phyloP scores from a whole-genome alignment of 2,329 filamentous ascomycete genomes.

The Exophiala aquamarina region DNA sequence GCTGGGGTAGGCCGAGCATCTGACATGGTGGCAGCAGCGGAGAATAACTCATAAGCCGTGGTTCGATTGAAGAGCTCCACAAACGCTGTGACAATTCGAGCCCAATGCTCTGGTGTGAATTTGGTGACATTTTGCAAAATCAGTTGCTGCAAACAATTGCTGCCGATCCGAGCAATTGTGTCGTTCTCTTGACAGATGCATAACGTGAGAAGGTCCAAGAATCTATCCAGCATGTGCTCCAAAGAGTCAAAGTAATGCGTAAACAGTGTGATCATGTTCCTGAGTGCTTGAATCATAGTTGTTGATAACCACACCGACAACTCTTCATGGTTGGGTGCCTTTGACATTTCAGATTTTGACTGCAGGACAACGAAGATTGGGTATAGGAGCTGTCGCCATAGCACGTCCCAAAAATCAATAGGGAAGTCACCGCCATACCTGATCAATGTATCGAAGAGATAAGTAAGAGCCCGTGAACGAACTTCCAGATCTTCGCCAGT shows the following conservation, averaged over 20 bases:
- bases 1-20: slow-evolving; percentile 27
- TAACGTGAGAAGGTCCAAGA: slow-evolving; percentile 86
- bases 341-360: slow-evolving; percentile 93
- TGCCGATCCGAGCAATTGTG: slow-evolving; percentile 94
- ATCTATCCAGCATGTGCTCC: slow-evolving; percentile 98
- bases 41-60: slow-evolving; percentile 93
- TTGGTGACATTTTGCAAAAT: slow-evolving; percentile 96
- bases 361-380: slow-evolving; percentile 98
- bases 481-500: slow-evolving; percentile 98
- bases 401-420: slow-evolving; percentile 93
- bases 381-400: slow-evolving; percentile 95
- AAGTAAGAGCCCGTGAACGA: slow-evolving; percentile 81
- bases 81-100: slow-evolving; percentile 91
- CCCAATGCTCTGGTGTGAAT: slow-evolving; percentile 84
- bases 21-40: slow-evolving; percentile 63
- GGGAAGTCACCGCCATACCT: slow-evolving; percentile 90
- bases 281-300: slow-evolving; percentile 96
- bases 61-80: slow-evolving; percentile 93
- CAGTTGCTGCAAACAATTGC: slow-evolving; percentile 94
- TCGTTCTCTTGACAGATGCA: slow-evolving; percentile 99
- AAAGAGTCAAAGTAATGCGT: slow-evolving; percentile 97
- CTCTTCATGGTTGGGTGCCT: slow-evolving; percentile 93
- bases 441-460: slow-evolving; percentile 92
- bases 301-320: slow-evolving; percentile 98
- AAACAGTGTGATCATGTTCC: slow-evolving; percentile 98